phyloP scores from a whole-genome alignment of 164 flowering plant genomes.

The Malania oleifera region DNA sequence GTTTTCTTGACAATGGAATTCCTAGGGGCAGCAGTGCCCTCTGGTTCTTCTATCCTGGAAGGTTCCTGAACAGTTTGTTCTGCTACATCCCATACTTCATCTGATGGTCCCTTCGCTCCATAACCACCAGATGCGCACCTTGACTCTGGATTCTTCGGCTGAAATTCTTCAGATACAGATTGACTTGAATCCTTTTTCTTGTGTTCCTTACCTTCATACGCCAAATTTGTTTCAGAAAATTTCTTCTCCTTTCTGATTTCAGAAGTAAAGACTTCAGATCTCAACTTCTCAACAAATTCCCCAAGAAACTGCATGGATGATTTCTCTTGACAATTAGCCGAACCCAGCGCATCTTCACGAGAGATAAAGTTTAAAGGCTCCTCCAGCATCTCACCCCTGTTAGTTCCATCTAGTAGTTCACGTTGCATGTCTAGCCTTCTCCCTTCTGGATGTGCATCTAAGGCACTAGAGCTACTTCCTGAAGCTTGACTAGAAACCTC shows the following conservation, averaged over 20 bases:
- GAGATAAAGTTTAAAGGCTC: conserved; percentile 21
- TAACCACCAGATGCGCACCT: conserved; percentile 37
- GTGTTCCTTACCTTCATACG: conserved; percentile 19
- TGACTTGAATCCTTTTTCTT: conserved; percentile 14
- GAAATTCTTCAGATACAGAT: conserved; percentile 21
- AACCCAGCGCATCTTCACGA: conserved; percentile 49
- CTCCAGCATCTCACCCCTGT: conserved; percentile 17
- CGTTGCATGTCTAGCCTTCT: conserved; percentile 11
- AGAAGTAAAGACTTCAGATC: conserved; percentile 42
- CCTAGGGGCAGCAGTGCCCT: conserved; percentile 21
- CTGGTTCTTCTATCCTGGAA: conserved; percentile 30
- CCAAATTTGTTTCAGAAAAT: conserved; percentile 20
- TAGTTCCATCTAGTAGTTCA: conserved; percentile 20
- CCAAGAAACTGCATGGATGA: conserved; percentile 54
- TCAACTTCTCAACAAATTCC: conserved; percentile 57
- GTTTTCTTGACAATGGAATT: conserved; percentile 43
- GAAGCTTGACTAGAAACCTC: conserved; percentile 24
- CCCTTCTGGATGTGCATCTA: conserved; percentile 15
- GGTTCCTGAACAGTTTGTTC: conserved; percentile 37
- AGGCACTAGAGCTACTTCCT: conserved; percentile 21
- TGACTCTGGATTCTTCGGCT: conserved; percentile 29
- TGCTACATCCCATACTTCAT: conserved; percentile 72
- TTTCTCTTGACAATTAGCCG: conserved; percentile 48
- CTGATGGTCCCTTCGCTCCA: conserved; percentile 61
- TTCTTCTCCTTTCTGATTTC: conserved; percentile 27